A percentile compares a stretch with the other conserved stretches of the same genome.
These are phyloP conservation scores for Alternaria atra DNA, from an alignment of 2,329 filamentous ascomycete genomes.

Conservation along the genomic window DNA sequence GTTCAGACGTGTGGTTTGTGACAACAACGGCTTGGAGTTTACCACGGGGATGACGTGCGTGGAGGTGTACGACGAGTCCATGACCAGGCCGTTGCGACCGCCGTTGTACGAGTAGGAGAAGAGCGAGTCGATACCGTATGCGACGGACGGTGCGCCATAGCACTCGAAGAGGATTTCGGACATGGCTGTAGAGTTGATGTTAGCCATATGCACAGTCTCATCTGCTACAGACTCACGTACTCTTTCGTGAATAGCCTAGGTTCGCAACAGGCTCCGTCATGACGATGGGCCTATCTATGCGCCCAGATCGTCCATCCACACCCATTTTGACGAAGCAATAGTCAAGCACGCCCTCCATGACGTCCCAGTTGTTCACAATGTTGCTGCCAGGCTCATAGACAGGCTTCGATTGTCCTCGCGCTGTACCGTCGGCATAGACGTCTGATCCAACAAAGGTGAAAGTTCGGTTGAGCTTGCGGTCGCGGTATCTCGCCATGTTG, in stretches of 20 bases:
- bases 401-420: conserved; percentile 86
- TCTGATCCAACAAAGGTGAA: conserved; percentile 93
- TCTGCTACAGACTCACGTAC: conserved; percentile 61
- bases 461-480: conserved; percentile 90
- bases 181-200: conserved; percentile 72
- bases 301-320: conserved; percentile 76
- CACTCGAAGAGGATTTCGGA: conserved; percentile 97
- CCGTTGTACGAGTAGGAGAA: conserved; percentile 96
- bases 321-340: conserved; percentile 95
- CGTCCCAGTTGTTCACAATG: conserved; percentile 97
- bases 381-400: conserved; percentile 91
- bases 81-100: conserved; percentile 84
- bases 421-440: conserved; percentile 93
- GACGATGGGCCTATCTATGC: conserved; percentile 85
- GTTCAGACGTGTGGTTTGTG: conserved; percentile 87
- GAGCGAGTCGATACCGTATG: conserved; percentile 94
- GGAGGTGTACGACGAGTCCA: conserved; percentile 91
- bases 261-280: conserved; percentile 97
- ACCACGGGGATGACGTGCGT: conserved; percentile 96
- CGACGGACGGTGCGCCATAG: conserved; percentile 87
- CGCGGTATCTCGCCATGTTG: conserved; percentile 93
- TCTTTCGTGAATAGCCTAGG: conserved; percentile 84
- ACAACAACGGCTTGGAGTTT: conserved; percentile 82
- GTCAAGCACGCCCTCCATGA: conserved; percentile 92
- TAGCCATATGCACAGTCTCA: conserved; percentile 19